These are phyloP conservation scores for Apiospora sp. DNA, from an alignment of 2,329 filamentous ascomycete species.

Conservation along the genomic window DNA sequence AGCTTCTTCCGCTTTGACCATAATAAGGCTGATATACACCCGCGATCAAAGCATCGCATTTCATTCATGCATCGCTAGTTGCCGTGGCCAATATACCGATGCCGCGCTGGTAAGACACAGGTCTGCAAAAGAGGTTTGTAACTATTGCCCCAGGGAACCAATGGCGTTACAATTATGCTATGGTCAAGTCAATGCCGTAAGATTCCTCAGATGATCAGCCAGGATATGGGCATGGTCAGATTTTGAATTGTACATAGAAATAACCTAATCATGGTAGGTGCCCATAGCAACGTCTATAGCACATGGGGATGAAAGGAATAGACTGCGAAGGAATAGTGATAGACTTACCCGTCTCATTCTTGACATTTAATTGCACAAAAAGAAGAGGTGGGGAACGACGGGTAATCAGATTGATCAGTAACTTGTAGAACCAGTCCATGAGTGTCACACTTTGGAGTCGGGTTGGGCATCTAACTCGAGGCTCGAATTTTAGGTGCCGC, in stretches of 20 bases:
- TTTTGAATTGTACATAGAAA: neutral
- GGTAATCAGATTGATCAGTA: neutral
- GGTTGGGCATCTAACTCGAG: neutral
- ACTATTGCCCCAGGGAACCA: neutral
- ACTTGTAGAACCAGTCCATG: too few relatives aligned
- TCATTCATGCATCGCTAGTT: neutral
- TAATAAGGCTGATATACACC: constrained; percentile 13
- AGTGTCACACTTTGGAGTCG: too few relatives aligned
- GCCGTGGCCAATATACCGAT: neutral
- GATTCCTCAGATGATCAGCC: neutral
- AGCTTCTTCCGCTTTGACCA: constrained; percentile 15
- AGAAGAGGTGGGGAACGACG: neutral
- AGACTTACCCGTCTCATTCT: neutral
- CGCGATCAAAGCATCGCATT: neutral
- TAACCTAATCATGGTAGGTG: neutral
- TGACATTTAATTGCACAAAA: too few relatives aligned
- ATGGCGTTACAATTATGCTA: neutral
- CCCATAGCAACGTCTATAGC: neutral
- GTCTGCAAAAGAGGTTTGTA: neutral
- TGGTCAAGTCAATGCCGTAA: neutral
- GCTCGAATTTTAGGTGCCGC: too few relatives aligned
- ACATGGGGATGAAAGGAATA: neutral
- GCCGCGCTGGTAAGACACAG: neutral
- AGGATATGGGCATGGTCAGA: neutral
- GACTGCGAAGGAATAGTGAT: neutral